These are phyloP conservation scores for Aspergillus novofumigatus DNA, from an alignment of 2,329 filamentous ascomycete genomes.

Conservation along the genomic window DNA sequence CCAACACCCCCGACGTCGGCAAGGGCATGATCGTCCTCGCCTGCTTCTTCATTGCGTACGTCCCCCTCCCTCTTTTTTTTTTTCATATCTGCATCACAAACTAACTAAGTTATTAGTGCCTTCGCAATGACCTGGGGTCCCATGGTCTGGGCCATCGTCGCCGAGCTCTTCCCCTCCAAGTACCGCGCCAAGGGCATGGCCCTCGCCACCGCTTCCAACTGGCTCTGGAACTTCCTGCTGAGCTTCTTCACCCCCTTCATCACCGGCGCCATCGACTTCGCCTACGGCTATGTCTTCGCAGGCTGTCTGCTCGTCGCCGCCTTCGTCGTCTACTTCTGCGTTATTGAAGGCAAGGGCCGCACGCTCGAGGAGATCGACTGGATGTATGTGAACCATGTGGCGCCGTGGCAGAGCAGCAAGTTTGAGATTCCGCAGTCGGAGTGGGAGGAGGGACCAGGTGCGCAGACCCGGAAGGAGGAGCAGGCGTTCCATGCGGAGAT, in stretches of 20 bases:
- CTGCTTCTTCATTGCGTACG: conserved; percentile 62
- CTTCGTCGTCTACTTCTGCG: conserved; percentile 64
- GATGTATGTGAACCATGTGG: conserved; percentile 63
- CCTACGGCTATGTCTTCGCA: conserved; percentile 72
- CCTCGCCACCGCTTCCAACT: conserved; percentile 70
- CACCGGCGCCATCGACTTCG: conserved; percentile 65
- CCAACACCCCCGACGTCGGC: conserved; percentile 47
- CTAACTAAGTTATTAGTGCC: conserved; percentile 28
- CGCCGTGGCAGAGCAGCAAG: conserved; percentile 55
- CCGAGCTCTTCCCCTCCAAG: conserved; percentile 38
- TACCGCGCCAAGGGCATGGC: conserved; percentile 69
- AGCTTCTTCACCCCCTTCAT: conserved; percentile 78
- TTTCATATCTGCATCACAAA: no score
- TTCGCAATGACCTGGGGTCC: conserved; percentile 68
- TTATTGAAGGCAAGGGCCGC: conserved; percentile 66
- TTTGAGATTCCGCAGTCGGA: conserved; percentile 22
- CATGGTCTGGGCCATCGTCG: conserved; percentile 46
- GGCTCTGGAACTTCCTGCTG: conserved; percentile 68
- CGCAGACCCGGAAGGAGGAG: background rate
- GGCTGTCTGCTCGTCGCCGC: conserved; percentile 64
- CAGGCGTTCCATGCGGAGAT: background rate
- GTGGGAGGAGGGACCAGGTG: background rate
- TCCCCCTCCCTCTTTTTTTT: background rate
- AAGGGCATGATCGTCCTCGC: conserved; percentile 67
- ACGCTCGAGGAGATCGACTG: conserved; percentile 72